phyloP scores from a whole-genome alignment of 306 rosid species.

The Corylus americana region DNA sequence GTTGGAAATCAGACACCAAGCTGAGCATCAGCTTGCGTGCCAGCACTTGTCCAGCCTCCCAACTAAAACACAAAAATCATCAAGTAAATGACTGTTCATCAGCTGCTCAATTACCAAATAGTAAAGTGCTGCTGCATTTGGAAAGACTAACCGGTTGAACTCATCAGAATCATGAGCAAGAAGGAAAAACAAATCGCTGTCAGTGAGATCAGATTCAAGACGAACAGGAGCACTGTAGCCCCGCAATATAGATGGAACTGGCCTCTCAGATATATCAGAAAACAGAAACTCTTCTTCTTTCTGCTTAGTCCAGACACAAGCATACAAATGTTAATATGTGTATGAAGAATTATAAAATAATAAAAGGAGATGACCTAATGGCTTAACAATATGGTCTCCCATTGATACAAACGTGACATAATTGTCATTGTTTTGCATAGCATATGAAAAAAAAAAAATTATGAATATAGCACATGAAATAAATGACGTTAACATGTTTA shows the following conservation, averaged over 20 bases:
- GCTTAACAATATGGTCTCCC: not conserved
- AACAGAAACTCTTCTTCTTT: slow-evolving; percentile 92
- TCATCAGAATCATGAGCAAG: slow-evolving; percentile 92
- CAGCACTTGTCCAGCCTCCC: slow-evolving; percentile 98
- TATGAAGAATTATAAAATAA: not conserved
- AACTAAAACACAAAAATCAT: slow-evolving; percentile 50
- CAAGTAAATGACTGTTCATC: slow-evolving; percentile 23
- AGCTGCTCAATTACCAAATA: slow-evolving; percentile 10
- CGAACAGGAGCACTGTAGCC: slow-evolving; percentile 97
- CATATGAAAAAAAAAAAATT: not conserved
- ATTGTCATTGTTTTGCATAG: not conserved
- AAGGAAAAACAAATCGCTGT: slow-evolving; percentile 78
- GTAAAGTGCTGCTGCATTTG: slow-evolving; percentile 13
- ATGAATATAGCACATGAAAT: not conserved
- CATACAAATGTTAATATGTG: not conserved
- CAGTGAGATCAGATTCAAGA: slow-evolving; percentile 79
- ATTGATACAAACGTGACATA: not conserved
- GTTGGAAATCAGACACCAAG: slow-evolving; percentile 82
- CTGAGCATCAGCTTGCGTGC: slow-evolving; percentile 85
- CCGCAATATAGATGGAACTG: slow-evolving; percentile 86
- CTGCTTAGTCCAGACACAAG: slow-evolving; percentile 45
- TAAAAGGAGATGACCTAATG: not conserved
- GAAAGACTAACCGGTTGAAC: slow-evolving; percentile 84
- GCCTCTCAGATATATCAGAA: slow-evolving; percentile 70
- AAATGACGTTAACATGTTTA: slow-evolving; percentile 11